These are phyloP conservation scores for Penicillium concentricum DNA, from an alignment of 2,329 filamentous ascomycete genomes.

Conservation along the genomic window DNA sequence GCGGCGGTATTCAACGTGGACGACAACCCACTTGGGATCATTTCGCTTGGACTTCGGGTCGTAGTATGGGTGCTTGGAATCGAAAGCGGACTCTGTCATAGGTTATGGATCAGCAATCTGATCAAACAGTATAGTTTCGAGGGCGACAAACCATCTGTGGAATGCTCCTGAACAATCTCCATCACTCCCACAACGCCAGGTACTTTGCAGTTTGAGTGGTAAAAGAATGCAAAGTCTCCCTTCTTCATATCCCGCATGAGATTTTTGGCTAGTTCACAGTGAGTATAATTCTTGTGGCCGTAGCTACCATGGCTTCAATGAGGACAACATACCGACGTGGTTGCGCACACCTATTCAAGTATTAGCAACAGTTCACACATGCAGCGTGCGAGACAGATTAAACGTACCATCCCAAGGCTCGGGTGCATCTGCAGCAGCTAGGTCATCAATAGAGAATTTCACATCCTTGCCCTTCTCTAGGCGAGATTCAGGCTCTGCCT, in stretches of 20 bases:
- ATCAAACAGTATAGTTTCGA: constrained; percentile 11
- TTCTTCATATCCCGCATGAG: constrained; percentile 88
- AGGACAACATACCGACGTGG: constrained; percentile 35
- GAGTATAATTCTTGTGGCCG: constrained; percentile 8
- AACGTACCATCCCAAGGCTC: constrained; percentile 87
- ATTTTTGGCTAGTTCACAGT: constrained; percentile 64
- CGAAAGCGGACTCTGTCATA: constrained; percentile 63
- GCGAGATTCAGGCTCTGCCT: constrained; percentile 83
- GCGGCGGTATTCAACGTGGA: constrained; percentile 81
- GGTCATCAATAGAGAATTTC: constrained; percentile 90
- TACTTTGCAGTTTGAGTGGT: constrained; percentile 89
- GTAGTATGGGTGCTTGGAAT: constrained; percentile 74
- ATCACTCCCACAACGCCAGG: constrained; percentile 85
- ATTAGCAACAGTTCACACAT: constrained; percentile 17
- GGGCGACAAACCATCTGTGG: constrained; percentile 68
- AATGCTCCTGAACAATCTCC: constrained; percentile 83
- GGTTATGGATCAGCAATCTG: constrained; percentile 9
- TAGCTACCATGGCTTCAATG: not conserved
- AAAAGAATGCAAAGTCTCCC: constrained; percentile 93
- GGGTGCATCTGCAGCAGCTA: constrained; percentile 68
- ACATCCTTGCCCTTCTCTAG: constrained; percentile 85
- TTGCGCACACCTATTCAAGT: constrained; percentile 45
- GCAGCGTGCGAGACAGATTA: not conserved
- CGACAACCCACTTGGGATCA: constrained; percentile 80
- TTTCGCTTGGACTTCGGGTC: constrained; percentile 70